Evolutionary conservation across 1,284 basidiomycete species (phyloP).

Genomic region (Termitomyces sp.): DNA sequence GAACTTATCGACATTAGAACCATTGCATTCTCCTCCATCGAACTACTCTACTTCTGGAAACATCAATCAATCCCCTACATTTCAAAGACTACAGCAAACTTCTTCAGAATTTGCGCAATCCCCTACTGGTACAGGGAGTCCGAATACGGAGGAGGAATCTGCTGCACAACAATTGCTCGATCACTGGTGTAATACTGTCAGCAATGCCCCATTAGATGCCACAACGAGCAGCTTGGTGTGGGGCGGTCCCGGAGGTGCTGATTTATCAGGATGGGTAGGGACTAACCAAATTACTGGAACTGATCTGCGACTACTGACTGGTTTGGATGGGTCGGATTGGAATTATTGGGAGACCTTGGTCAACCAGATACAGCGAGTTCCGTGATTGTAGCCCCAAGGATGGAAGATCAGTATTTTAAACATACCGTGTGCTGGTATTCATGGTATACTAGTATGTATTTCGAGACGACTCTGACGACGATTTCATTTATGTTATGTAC

Average conservation of each 20-base stretch:
- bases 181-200: slow-evolving; percentile 76
- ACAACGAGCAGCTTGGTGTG: slow-evolving; percentile 53
- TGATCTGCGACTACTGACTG: slow-evolving; percentile 42
- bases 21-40: slow-evolving; percentile 29
- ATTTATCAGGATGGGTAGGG: slow-evolving; percentile 59
- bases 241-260: slow-evolving; percentile 54
- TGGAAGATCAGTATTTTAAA: not conserved
- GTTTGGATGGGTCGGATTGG: slow-evolving; percentile 66
- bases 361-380: slow-evolving; percentile 63
- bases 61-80: slow-evolving; percentile 47
- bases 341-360: slow-evolving; percentile 79
- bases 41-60: slow-evolving; percentile 29
- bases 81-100: slow-evolving; percentile 59
- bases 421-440: not conserved
- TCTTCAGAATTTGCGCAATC: slow-evolving; percentile 42
- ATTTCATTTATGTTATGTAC: not conserved
- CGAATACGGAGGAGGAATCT: slow-evolving; percentile 67
- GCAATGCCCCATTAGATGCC: slow-evolving; percentile 56
- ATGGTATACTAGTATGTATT: not conserved
- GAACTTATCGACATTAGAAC: slow-evolving; percentile 23
- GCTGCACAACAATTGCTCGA: slow-evolving; percentile 72
- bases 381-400: slow-evolving; percentile 19
- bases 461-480: not conserved
- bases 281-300: slow-evolving; percentile 31
- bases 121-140: slow-evolving; percentile 58